phyloP scores from a whole-genome alignment of 2,329 filamentous ascomycete genomes.

The Rhynchosporium secalis region DNA sequence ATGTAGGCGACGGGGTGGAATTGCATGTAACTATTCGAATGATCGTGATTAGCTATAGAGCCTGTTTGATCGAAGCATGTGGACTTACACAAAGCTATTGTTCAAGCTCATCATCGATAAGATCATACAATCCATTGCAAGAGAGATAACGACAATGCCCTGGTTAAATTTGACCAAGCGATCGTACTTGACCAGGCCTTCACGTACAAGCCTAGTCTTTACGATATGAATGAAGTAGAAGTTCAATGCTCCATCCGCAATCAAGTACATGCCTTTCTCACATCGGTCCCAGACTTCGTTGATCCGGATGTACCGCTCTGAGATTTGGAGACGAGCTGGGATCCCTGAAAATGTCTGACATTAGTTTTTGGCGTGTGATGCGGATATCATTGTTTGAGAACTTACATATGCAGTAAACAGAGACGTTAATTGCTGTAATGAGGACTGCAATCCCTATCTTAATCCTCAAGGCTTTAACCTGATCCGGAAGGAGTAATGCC shows the following conservation, averaged over 20 bases:
- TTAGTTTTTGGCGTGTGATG: background rate
- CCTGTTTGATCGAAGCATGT: background rate
- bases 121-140: conserved; percentile 45
- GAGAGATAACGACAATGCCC: conserved; percentile 43
- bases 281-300: conserved; percentile 55
- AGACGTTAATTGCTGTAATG: conserved; percentile 53
- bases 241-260: conserved; percentile 53
- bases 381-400: background rate
- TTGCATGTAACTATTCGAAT: conserved; percentile 39
- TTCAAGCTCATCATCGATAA: conserved; percentile 44
- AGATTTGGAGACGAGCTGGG: conserved; percentile 48
- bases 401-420: conserved; percentile 52
- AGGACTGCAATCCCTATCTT: conserved; percentile 44
- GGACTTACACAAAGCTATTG: conserved; percentile 39
- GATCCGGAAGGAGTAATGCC: conserved; percentile 48
- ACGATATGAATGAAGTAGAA: conserved; percentile 51
- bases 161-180: conserved; percentile 45
- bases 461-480: conserved; percentile 42
- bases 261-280: conserved; percentile 52
- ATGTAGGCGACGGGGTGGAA: conserved; percentile 47
- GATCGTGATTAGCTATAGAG: background rate
- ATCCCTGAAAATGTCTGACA: conserved; percentile 39
- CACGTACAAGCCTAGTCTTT: conserved; percentile 41
- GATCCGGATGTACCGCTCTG: conserved; percentile 44
- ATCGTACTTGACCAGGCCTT: conserved; percentile 45